Evolutionary conservation across 257 asterid genomes (phyloP), one percentile per base, ranked within the genome.

Genomic region (Plantago ovata): DNA sequence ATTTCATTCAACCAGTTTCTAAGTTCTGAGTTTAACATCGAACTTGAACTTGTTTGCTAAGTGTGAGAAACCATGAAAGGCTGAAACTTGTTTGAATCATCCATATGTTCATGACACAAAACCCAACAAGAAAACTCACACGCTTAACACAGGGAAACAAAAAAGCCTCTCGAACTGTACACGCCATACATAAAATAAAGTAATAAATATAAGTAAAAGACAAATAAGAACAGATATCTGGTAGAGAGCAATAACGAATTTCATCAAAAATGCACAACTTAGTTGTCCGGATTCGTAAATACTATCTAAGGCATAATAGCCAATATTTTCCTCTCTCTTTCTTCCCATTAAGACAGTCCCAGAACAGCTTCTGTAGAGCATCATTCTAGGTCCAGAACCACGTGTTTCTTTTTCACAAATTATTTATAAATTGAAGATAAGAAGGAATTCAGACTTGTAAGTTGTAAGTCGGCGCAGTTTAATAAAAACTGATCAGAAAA

Each of bases 131-230:
- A 49, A 12, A 49, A 18, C n/a, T 2, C 28, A 19, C 33, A 18
- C 53, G 2, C 19, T 47, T 4, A 7, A 4, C 53, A 47, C 3
- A 9, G 14, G 18, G 12, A n/a, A n/a, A n/a, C n/a, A 47, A 47
- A 24, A 58, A 18, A 51, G 48, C 60, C 41, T 41, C 53, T 56
- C 33, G 55, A 44, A 46, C 6, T 11, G 40, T 43, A 52, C 24
- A 10, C 4, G 10, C 22, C 36, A 28, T 28, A 28, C 36, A 28
- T 6, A 28, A 28, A 28, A 28, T 10, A 13, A 10, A 1, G 39
- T 5, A 32, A 51, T n/a, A 59, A 33, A 13, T 13, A 49, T 28
- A 2, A 7, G n/a, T 10, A 40, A 23, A 15, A 28, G 6, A 39
- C 11, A 32, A 46, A 48, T 3, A 47, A 28, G 36, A 28, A 2